Evolutionary conservation across 768 basidiomycete species (phyloP), one percentile per base, ranked within the genome.

Genomic region (Leccinum obscurum): DNA sequence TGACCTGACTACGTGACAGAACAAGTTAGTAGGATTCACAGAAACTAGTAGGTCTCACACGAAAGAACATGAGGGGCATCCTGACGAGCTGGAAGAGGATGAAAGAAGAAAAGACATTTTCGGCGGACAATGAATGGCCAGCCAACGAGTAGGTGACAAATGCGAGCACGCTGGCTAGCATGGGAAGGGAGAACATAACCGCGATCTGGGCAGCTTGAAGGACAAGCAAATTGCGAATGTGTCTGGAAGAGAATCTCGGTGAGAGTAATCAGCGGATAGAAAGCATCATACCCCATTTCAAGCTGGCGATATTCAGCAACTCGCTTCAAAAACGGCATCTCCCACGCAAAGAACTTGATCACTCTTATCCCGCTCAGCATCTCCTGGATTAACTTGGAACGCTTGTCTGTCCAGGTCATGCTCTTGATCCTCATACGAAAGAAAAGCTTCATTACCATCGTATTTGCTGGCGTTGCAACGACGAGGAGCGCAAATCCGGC

Each of bases 331-430:
- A 93, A 95, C 0, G 95, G 92, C 1, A 74, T 67, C 67, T 94
- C 92, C 92, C 92, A 95, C 6, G 90, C 87, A 73, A 95, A 95
- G 72, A 89, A 88, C 73, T 97, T 97, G 81, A 97, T 90, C 62
- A 96, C 83, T 64, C 92, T 89, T 6, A 37, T 37, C 6, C 37
- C 37, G 7, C 37, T 37, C 37, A 37, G 10, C 15, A 37, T 37
- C 15, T 37, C 37, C 37, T 37, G 37, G 15, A 15, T 37, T 3
- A 15, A 37, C 15, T 37, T 37, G 15, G 37, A 37, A 6, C 37
- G 37, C 15, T 37, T 37, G 37, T 37, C 37, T 15, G 37, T 37
- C 37, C 37, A 37, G 37, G 0, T 0, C 37, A 37, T 37, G 37
- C 37, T 37, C 37, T 37, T 37, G 14, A 37, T 15, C 37, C 95